Evolutionary conservation across 2,329 filamentous ascomycete genomes (phyloP).

Genomic region (Diplocarpon rosae): DNA sequence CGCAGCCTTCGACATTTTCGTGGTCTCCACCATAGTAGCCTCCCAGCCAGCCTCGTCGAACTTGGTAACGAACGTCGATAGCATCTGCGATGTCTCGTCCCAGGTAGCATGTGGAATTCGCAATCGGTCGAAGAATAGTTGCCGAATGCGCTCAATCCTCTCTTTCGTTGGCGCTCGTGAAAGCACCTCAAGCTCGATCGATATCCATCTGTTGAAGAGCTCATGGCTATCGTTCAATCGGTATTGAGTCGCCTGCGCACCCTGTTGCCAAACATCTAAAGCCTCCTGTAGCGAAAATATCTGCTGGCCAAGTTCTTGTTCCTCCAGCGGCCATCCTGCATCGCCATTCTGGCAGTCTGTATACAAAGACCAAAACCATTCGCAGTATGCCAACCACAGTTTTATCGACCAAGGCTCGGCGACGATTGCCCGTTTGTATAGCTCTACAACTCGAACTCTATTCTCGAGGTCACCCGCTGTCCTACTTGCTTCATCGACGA

Average conservation of each 20-base stretch:
- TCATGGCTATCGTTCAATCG: slow-evolving; percentile 66
- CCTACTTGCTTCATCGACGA: slow-evolving; percentile 60
- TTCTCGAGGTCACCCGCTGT: slow-evolving; percentile 51
- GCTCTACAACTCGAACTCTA: slow-evolving; percentile 58
- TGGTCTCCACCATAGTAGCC: slow-evolving; percentile 57
- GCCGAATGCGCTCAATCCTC: slow-evolving; percentile 52
- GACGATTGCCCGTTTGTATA: slow-evolving; percentile 57
- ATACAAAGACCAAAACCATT: slow-evolving; percentile 66
- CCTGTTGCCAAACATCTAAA: slow-evolving; percentile 60
- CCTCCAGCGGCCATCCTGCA: slow-evolving; percentile 52
- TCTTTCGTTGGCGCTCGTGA: slow-evolving; percentile 41
- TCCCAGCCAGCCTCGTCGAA: slow-evolving; percentile 65
- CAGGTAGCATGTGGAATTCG: slow-evolving; percentile 63
- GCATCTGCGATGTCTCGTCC: slow-evolving; percentile 63
- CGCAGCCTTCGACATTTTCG: slow-evolving; percentile 49
- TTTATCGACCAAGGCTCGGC: slow-evolving; percentile 65
- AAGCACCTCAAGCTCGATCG: slow-evolving; percentile 59
- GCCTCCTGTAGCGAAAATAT: slow-evolving; percentile 59
- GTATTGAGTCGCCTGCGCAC: slow-evolving; percentile 59
- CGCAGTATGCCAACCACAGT: slow-evolving; percentile 68
- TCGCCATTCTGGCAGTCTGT: slow-evolving; percentile 48
- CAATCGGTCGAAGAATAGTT: slow-evolving; percentile 60
- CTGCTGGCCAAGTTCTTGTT: slow-evolving; percentile 57
- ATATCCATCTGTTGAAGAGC: slow-evolving; percentile 71
- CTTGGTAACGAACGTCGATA: slow-evolving; percentile 62